These are phyloP conservation scores for Paramecium tetraurelia DNA, from an alignment of 73 alveolate genomes.

Conservation along the genomic window DNA sequence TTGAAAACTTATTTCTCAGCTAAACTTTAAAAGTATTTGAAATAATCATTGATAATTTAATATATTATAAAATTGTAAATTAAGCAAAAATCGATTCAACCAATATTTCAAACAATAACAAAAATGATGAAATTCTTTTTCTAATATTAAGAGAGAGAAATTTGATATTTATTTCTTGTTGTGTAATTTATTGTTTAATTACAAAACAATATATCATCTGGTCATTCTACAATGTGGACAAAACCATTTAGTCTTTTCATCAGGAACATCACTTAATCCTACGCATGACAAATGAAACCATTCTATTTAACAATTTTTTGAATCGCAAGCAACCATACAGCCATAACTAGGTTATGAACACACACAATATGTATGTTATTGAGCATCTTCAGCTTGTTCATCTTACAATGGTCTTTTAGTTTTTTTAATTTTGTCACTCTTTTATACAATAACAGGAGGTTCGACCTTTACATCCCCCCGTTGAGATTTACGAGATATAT, in stretches of 20 bases:
- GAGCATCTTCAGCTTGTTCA: background rate
- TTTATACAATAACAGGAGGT: background rate
- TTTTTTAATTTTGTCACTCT: background rate
- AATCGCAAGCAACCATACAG: conserved; percentile 22
- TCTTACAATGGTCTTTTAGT: background rate
- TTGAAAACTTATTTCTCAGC: too few species aligned
- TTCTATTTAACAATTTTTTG: background rate
- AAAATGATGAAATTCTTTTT: background rate
- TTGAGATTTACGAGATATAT: background rate
- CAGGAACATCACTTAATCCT: background rate
- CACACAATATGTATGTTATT: background rate
- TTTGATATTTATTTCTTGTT: background rate
- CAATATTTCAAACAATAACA: background rate
- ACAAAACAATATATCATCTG: background rate
- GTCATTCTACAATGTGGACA: conserved; percentile 6
- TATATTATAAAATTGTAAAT: background rate
- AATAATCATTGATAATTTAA: background rate
- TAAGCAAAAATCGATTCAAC: background rate
- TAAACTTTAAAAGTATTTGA: background rate
- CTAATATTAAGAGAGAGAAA: background rate
- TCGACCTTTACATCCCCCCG: conserved; percentile 2
- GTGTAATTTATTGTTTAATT: background rate
- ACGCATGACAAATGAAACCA: conserved; percentile 24
- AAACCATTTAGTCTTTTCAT: conserved; percentile 14
- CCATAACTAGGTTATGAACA: background rate